A percentile compares a stretch with the other conserved stretches of the same genome.
Conservation (phyloP, 805 yeast genomes). For the Ogataea paraovalis region DNA sequence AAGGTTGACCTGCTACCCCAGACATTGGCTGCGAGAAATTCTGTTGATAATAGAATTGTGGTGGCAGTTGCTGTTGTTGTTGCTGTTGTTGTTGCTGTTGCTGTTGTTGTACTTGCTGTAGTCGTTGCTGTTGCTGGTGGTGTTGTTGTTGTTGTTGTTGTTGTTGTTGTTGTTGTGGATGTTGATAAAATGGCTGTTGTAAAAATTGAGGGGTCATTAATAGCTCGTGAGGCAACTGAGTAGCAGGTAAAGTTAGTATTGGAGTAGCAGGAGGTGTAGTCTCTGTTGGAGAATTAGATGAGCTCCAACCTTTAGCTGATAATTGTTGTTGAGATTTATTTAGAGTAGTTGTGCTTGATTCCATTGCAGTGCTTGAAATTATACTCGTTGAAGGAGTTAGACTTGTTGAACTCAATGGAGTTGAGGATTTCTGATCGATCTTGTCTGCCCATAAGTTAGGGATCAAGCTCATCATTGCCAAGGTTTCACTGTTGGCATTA, state of each 20-base stretch:
- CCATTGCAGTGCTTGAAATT: constrained; percentile 3
- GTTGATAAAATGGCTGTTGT: neutral
- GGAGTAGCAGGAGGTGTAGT: neutral
- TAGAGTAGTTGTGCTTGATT: neutral
- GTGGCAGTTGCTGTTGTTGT: constrained; percentile 4
- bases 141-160: constrained; percentile 3
- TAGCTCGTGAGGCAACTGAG: constrained; percentile 1
- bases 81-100: constrained; percentile 2
- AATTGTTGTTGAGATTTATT: constrained; percentile 2
- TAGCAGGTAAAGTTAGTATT: neutral
- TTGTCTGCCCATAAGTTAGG: constrained; percentile 26
- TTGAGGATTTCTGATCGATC: neutral
- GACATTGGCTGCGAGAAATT: neutral
- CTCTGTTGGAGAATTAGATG: neutral
- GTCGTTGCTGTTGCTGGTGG: neutral
- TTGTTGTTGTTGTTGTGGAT: constrained; percentile 1
- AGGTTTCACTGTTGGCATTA: constrained; percentile 3
- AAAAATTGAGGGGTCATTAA: neutral
- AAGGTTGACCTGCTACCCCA: constrained; percentile 1
- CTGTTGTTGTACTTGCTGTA: neutral
- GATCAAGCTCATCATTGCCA: constrained; percentile 23
- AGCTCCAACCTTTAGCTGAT: neutral
- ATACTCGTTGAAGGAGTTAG: constrained; percentile 4
- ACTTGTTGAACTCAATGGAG: constrained; percentile 7
- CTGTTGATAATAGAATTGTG: neutral